phyloP scores from a whole-genome alignment of 352 stramenopile genomes.

The Globisporangium cylindrosporum region DNA sequence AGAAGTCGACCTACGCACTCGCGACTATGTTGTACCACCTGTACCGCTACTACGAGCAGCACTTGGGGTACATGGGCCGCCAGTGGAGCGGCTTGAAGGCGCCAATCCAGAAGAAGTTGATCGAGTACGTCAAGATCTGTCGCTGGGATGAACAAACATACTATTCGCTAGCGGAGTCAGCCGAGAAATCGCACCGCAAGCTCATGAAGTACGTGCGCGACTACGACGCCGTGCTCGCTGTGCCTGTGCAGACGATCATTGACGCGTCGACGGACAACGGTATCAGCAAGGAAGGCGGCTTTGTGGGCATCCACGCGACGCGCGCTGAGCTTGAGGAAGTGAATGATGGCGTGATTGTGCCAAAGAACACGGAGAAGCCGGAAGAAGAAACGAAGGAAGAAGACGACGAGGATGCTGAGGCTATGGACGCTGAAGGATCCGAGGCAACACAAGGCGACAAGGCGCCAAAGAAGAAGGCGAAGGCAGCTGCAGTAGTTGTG shows the following conservation, averaged over 20 bases:
- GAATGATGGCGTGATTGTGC: conserved; percentile 45
- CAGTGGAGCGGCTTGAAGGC: conserved; percentile 86
- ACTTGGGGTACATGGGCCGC: conserved; percentile 72
- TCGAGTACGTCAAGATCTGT: conserved; percentile 97
- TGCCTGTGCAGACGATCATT: conserved; percentile 86
- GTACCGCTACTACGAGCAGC: conserved; percentile 95
- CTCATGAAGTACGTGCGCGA: conserved; percentile 97
- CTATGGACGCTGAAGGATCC: background rate
- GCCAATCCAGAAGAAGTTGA: conserved; percentile 96
- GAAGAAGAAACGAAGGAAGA: conserved; percentile 22
- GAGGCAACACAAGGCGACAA: background rate
- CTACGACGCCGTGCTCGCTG: conserved; percentile 82
- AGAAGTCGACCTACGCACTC: conserved; percentile 47
- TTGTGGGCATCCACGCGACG: conserved; percentile 67
- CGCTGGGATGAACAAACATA: conserved; percentile 99
- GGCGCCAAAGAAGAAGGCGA: conserved; percentile 18
- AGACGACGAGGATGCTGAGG: conserved; percentile 5
- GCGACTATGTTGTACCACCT: conserved; percentile 92
- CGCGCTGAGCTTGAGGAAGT: conserved; percentile 56
- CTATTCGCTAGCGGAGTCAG: conserved; percentile 97
- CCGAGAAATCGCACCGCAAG: conserved; percentile 97
- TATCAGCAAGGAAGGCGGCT: conserved; percentile 80
- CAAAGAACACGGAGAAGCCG: conserved; percentile 24
- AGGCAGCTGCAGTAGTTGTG: background rate
- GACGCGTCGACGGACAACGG: conserved; percentile 83